Evolutionary conservation across 2,329 filamentous ascomycete genomes (phyloP).

Genomic region (Chalara sp.): DNA sequence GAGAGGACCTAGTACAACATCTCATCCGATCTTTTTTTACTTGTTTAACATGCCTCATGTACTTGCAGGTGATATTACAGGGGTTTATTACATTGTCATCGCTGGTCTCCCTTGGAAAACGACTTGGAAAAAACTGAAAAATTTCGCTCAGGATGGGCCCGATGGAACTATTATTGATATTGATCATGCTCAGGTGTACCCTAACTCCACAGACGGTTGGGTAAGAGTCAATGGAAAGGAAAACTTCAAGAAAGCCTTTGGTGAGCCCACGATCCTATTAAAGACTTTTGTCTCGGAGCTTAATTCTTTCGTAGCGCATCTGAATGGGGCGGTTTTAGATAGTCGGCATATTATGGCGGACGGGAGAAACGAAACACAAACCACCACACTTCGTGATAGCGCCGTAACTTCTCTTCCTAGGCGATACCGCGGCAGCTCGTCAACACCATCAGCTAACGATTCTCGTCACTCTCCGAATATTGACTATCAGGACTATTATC

Average conservation of each 20-base stretch:
- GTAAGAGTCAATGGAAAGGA: constrained; percentile 14
- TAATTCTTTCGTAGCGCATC: constrained; percentile 9
- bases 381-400: constrained; percentile 9
- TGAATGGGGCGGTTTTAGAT: constrained; percentile 15
- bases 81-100: constrained; percentile 9
- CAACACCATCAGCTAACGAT: neutral
- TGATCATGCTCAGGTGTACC: constrained; percentile 18
- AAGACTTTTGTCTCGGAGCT: neutral
- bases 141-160: constrained; percentile 15
- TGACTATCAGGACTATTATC: neutral
- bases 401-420: neutral
- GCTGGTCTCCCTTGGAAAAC: constrained; percentile 13
- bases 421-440: neutral
- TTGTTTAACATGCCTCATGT: constrained; percentile 6
- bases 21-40: neutral
- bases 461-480: neutral
- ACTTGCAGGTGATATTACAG: constrained; percentile 7
- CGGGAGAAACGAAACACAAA: constrained; percentile 17
- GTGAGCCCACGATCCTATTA: constrained; percentile 8
- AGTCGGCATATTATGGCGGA: constrained; percentile 15
- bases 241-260: constrained; percentile 14
- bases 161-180: constrained; percentile 15
- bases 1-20: neutral
- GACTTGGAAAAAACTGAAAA: constrained; percentile 22
- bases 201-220: constrained; percentile 16